phyloP scores from a whole-genome alignment of 805 yeast species.

The Candida alai region DNA sequence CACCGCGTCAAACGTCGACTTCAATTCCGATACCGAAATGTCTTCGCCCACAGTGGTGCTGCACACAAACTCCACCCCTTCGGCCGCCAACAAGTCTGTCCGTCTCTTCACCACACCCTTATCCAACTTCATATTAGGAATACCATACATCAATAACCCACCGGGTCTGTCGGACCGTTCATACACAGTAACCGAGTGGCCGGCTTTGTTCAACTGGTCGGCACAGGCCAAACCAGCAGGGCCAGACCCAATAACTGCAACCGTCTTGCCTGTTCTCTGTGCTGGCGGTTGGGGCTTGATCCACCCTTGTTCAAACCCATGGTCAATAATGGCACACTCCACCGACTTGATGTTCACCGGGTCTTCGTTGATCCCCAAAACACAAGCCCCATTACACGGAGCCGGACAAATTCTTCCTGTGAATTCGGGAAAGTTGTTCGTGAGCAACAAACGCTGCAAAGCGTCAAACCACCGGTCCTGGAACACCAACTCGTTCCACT shows the following conservation, averaged over 20 bases:
- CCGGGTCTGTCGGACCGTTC: constrained; percentile 96
- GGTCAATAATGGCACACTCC: constrained; percentile 94
- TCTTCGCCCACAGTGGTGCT: constrained; percentile 84
- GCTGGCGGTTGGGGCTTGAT: constrained; percentile 78
- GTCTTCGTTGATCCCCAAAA: constrained; percentile 86
- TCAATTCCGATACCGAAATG: constrained; percentile 65
- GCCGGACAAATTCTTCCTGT: constrained; percentile 99
- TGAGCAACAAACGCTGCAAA: constrained; percentile 84
- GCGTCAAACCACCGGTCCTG: constrained; percentile 95
- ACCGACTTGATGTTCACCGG: constrained; percentile 96
- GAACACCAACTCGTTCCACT: constrained; percentile 96
- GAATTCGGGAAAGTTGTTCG: constrained; percentile 98
- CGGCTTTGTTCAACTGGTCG: constrained; percentile 95
- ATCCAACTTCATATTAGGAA: constrained; percentile 98
- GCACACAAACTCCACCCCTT: constrained; percentile 79
- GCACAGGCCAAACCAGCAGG: constrained; percentile 97
- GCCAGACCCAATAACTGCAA: constrained; percentile 93
- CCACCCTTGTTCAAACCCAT: constrained; percentile 97
- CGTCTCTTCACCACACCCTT: constrained; percentile 90
- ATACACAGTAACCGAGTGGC: constrained; percentile 86
- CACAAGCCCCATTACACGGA: constrained; percentile 96
- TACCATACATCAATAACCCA: constrained; percentile 97
- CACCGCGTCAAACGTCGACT: constrained; percentile 71
- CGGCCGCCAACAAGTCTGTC: constrained; percentile 83
- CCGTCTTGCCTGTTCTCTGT: constrained; percentile 74